Conservation (phyloP, 2,329 filamentous ascomycete species). For the Nannizzia gypsea region DNA sequence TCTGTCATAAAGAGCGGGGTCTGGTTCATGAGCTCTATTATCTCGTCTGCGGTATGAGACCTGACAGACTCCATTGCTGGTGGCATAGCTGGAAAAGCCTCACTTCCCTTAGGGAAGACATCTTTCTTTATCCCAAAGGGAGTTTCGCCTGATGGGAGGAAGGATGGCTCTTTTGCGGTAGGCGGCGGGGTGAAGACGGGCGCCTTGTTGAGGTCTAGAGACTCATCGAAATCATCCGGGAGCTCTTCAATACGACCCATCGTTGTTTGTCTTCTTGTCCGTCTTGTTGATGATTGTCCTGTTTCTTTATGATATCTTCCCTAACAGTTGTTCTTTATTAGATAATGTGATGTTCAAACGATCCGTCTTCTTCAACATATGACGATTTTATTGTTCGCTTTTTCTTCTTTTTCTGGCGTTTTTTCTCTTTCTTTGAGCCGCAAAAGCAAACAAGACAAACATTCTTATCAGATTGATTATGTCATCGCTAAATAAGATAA, state of each 20-base stretch:
- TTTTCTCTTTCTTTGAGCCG: not conserved
- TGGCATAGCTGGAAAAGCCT: conserved; percentile 38
- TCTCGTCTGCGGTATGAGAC: conserved; percentile 47
- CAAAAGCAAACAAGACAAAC: conserved; percentile 4
- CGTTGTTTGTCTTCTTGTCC: not conserved
- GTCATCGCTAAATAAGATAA: not conserved
- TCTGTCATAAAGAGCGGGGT: conserved; percentile 93
- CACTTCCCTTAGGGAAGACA: conserved; percentile 21
- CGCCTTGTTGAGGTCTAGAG: conserved; percentile 31
- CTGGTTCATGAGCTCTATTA: conserved; percentile 54
- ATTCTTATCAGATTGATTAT: not conserved
- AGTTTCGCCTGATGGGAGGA: conserved; percentile 21
- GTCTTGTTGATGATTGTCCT: not conserved
- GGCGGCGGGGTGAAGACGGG: conserved; percentile 8
- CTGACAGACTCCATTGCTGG: conserved; percentile 47
- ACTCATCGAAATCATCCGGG: conserved; percentile 40
- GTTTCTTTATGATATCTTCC: not conserved
- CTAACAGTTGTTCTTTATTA: not conserved
- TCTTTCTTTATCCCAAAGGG: conserved; percentile 32
- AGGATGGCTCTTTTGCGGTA: conserved; percentile 1
- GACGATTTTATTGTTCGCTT: not conserved
- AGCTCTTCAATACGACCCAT: conserved; percentile 45
- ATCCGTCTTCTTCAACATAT: not conserved
- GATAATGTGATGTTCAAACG: not conserved
- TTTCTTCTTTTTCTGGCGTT: not conserved